Base-by-base conservation (phyloP, 305 asterid species). In the Fraxinus dipetala region DNA sequence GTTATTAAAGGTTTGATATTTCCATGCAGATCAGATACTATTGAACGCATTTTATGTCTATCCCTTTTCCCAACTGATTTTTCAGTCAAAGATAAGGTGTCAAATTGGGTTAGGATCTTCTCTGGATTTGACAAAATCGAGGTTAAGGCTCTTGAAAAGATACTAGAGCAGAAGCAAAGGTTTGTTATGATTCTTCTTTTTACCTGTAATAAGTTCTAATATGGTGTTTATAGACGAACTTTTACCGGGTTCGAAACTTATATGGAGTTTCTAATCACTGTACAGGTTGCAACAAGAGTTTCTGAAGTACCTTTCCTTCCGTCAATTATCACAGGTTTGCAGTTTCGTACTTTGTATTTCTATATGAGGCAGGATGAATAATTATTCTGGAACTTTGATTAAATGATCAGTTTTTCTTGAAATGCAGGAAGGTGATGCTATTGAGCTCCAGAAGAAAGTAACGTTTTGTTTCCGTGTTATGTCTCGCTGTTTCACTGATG, bases 101-200 rank as follows among this genome's bases (percentile, higher is more conserved):
- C 81, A 85, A 88, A 81, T 83, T 95, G 98, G 98, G 89, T 96
- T 65, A 86, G 89, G 79, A 85, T 91, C 76, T 93, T 95, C 89
- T 83, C 95, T 34, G 93, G 92, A 84, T 93, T 93, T 79, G 98
- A 93, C 89, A 96, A 94, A 85, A 89, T 95, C 65, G 99, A 95
- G 89, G 91, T 92, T 73, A 93, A 94, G 93, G 98, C 98, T 78
- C 92, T 96, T 76, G 99, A 96, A 89, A 96, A 93, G 92, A 94
- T 96, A 86, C 83, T 96, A 76, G 98, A 95, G 90, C 99, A 95
- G 90, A 95, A 96, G 84, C 97, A 93, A 86, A 95, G 99, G 99
- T 96, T 83, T 79, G 88, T 83, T 81, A 78, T 20, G 72, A 67
- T 82, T 77, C 76, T 82, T 77, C 56, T 34, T 67, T 90, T 80